Conservation (phyloP, 2,329 filamentous ascomycete species). For the Pseudogymnoascus sp. region DNA sequence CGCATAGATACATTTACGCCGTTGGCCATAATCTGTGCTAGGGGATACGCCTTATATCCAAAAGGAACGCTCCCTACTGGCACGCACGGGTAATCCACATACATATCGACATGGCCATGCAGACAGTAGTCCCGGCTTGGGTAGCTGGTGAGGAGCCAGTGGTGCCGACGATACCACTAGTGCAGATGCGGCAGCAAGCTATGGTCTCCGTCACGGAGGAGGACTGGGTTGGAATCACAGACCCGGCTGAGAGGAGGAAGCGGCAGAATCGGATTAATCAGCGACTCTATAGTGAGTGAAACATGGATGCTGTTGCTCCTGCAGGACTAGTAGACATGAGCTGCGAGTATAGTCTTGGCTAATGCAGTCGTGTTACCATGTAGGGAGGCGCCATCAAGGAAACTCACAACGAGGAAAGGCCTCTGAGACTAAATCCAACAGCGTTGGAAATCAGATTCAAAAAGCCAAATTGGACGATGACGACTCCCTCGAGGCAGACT, state of each 20-base stretch:
- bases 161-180: not conserved
- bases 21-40: not conserved
- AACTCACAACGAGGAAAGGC: not conserved
- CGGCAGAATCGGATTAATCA: constrained; percentile 23
- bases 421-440: not conserved
- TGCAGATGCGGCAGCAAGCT: constrained; percentile 10
- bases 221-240: constrained; percentile 29
- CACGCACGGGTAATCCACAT: not conserved
- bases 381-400: not conserved
- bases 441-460: not conserved
- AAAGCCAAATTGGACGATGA: not conserved
- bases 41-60: not conserved
- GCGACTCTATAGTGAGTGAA: constrained; percentile 22
- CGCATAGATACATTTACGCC: not conserved
- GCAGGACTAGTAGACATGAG: not conserved
- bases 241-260: constrained; percentile 22
- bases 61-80: not conserved
- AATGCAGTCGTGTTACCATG: not conserved
- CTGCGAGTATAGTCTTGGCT: not conserved
- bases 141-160: not conserved
- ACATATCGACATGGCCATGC: not conserved
- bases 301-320: not conserved
- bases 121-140: not conserved
- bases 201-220: constrained; percentile 15
- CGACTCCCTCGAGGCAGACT: not conserved